Evolutionary conservation across 768 basidiomycete species (phyloP), one percentile per base, ranked within the genome.

Genomic region (Lactarius trivialis): DNA sequence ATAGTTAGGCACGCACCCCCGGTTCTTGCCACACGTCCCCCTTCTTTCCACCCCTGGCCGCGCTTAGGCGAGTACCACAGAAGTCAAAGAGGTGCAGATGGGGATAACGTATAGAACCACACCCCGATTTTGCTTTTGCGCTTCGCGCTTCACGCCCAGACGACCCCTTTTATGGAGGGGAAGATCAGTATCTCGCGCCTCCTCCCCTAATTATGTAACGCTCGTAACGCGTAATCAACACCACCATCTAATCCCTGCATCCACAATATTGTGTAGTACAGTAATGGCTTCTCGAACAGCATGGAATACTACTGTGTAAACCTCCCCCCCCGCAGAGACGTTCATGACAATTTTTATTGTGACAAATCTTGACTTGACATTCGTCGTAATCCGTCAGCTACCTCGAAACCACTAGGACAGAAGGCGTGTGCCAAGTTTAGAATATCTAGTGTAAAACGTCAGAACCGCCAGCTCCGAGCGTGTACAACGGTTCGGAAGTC

Each of bases 31-130:
- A 30, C 30, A 6, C 30, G 3, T 6, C 30, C 30, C 21, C 43
- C 43, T 24, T 48, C 21, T n/a, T 21, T 12, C 12, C 21, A 21
- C 11, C 43, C 43, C 41, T 72, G 64, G 67, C 33, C 52, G 45
- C 57, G 56, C 56, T 5, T 3, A 21, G 9, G 43, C 45, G 21
- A 17, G 61, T 59, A 50, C 57, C 62, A 63, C 62, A 63, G 24
- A n/a, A 36, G n/a, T 26, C 21, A 48, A 15, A 17, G 21, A 12
- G 19, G 3, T 49, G 26, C 37, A 21, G 50, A 63, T 63, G 62
- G 62, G 62, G 62, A 58, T 58, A 58, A 54, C 28, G 28, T 21
- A 48, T 2, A 24, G 24, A 24, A 45, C 12, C 24, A 26, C 43
- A 17, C 17, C 45, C 24, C 12, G 5, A 24, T 48, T 14, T 48